phyloP scores from a whole-genome alignment of 225 moss, liverwort and hornwort genomes.

The Sphagnum tenellum region DNA sequence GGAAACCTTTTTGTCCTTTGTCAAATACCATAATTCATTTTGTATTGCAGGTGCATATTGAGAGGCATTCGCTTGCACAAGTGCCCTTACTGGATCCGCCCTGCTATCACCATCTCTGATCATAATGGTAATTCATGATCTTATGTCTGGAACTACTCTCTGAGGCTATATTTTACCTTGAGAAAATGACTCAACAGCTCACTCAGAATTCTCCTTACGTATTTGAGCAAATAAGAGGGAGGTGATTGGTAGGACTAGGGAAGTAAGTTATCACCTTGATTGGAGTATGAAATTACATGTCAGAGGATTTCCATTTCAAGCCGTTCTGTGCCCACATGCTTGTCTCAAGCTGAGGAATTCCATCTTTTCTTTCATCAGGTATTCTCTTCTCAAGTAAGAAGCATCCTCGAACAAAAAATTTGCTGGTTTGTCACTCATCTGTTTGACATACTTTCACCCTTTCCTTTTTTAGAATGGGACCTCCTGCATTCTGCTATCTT shows the following conservation, averaged over 20 bases:
- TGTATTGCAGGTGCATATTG: constrained; percentile 71
- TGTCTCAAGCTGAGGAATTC: not conserved
- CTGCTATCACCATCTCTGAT: constrained; percentile 74
- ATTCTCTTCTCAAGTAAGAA: constrained; percentile 94
- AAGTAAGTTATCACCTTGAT: too few relatives aligned
- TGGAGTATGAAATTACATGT: not conserved
- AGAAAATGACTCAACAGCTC: too few relatives aligned
- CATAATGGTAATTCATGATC: constrained; percentile 54
- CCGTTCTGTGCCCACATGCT: not conserved
- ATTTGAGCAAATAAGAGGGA: too few relatives aligned
- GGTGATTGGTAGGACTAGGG: too few relatives aligned
- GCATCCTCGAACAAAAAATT: constrained; percentile 90
- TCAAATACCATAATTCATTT: not conserved
- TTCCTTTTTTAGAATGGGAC: too few relatives aligned
- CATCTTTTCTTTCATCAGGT: constrained; percentile 31
- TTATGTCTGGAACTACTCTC: too few relatives aligned
- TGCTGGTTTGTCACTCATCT: constrained; percentile 49
- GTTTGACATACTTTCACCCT: too few relatives aligned
- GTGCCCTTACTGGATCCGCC: constrained; percentile 98
- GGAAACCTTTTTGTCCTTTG: not conserved
- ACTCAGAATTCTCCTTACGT: too few relatives aligned
- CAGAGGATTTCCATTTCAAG: constrained; percentile 2
- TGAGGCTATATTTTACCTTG: too few relatives aligned
- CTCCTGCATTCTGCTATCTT: too few relatives aligned
- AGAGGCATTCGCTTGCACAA: constrained; percentile 95